Evolutionary conservation across 208 protist species (phyloP), one percentile per base, ranked within the genome.

Genomic region (Crithidia acanthocephali): DNA sequence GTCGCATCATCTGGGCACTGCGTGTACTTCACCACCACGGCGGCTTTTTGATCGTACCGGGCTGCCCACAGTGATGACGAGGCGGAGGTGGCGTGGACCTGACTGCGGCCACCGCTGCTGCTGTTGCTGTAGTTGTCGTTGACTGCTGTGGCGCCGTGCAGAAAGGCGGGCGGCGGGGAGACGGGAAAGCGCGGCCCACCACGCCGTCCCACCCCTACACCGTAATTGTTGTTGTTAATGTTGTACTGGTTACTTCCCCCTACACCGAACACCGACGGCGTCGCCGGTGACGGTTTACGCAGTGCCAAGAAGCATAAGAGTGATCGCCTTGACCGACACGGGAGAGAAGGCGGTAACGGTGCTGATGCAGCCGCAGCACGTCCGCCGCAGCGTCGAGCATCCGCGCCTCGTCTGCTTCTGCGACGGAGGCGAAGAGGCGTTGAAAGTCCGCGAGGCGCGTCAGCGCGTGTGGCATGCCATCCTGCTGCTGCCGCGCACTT

Each of bases 1-100:
- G 81, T 86, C 32, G 79, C 80, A 63, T 90, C 79, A 57, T 84
- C 78, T 0, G 67, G 60, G 59, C 86, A 91, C 25, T 81, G 71
- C 40, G 84, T 80, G 74, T 83, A 88, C 59, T 91, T 91, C 23
- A 78, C 51, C 27, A 72, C 65, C 20, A 78, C 72, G 11, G 72
- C 64, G 2, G 58, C 61, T 28, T 37, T 61, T 42, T 78, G 65
- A 27, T 72, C 44, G 51, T 78, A 65, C 33, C 72, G 64, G 0
- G 72, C 65, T 0, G 64, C 57, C 72, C 72, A 78, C 42, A 78
- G 65, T 8, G 72, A 64, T 5, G 35, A 87, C 37, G 57, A 25
- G 3, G 40, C n/a, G 22, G 37, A 45, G 37, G 9, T 30, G 37
- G 57, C 35, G 6, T 5, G 2, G 16, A 20, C 37, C 3, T 18